Conservation (phyloP, 306 rosid genomes). For the Bauhinia variegata region DNA sequence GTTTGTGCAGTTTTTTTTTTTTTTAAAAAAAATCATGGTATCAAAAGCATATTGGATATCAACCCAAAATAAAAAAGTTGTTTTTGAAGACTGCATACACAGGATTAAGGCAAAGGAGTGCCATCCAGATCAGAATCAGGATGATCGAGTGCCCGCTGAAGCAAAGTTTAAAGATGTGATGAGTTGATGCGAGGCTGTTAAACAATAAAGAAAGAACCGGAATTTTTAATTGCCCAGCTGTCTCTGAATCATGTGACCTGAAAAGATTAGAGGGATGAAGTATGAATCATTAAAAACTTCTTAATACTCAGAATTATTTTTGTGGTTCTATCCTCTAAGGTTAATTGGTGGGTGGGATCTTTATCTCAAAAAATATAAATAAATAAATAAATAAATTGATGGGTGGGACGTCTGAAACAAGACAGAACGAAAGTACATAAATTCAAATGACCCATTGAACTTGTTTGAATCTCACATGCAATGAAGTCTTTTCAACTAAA, state of each 20-base stretch:
- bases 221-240: conserved; percentile 34
- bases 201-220: conserved; percentile 62
- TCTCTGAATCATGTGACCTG: conserved; percentile 7
- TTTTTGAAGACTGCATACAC: too few species aligned
- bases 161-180: conserved; percentile 94
- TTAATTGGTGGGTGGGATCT: too few species aligned
- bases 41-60: too few species aligned
- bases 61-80: too few species aligned
- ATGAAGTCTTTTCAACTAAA: conserved; percentile 35
- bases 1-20: too few species aligned
- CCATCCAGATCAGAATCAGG: conserved; percentile 98
- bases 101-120: conserved; percentile 84
- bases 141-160: conserved; percentile 83
- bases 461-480: neutral
- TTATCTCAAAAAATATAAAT: too few species aligned
- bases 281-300: too few species aligned
- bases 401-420: conserved; percentile 17
- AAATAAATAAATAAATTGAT: too few species aligned
- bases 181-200: conserved; percentile 89
- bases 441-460: conserved; percentile 10
- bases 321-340: too few species aligned
- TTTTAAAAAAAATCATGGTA: too few species aligned
- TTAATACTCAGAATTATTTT: too few species aligned
- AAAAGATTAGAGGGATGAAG: conserved; percentile 39
- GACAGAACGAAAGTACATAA: conserved; percentile 15